phyloP scores from a whole-genome alignment of 495 filamentous ascomycete genomes.

The Saxophila tyrrhenica region DNA sequence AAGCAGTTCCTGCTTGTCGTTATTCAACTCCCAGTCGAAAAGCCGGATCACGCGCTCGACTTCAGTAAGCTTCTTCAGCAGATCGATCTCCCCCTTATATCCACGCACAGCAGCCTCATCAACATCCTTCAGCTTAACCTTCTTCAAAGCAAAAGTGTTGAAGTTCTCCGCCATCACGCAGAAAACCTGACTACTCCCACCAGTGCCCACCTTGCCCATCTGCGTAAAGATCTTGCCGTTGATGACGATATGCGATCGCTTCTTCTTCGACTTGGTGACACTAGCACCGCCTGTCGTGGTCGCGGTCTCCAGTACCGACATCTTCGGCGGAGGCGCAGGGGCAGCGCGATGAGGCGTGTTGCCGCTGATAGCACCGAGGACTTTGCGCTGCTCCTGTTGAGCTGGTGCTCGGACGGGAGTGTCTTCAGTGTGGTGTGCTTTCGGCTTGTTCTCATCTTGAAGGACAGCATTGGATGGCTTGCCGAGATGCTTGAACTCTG shows the following conservation, averaged over 20 bases:
- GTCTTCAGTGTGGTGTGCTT: slow-evolving; percentile 9
- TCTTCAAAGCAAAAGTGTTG: slow-evolving; percentile 86
- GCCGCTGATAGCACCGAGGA: slow-evolving; percentile 57
- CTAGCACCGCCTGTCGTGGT: slow-evolving; percentile 74
- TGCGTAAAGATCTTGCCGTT: slow-evolving; percentile 86
- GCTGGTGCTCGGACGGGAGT: slow-evolving; percentile 20
- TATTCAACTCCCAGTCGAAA: slow-evolving; percentile 87
- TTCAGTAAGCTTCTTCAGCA: slow-evolving; percentile 67
- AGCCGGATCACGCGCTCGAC: slow-evolving; percentile 82
- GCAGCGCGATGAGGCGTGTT: slow-evolving; percentile 55
- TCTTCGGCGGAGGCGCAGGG: slow-evolving; percentile 77
- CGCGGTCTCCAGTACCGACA: slow-evolving; percentile 86
- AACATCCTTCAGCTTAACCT: slow-evolving; percentile 81
- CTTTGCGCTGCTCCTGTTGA: slow-evolving; percentile 43
- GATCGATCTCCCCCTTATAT: slow-evolving; percentile 94
- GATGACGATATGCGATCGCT: slow-evolving; percentile 67
- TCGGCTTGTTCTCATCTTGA: slow-evolving; percentile 19
- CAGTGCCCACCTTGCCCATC: slow-evolving; percentile 79
- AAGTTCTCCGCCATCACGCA: slow-evolving; percentile 94
- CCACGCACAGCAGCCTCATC: slow-evolving; percentile 73
- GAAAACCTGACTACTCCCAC: slow-evolving; percentile 87
- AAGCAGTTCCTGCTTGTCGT: slow-evolving; percentile 72
- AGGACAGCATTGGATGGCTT: slow-evolving; percentile 45
- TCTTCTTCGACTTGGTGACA: slow-evolving; percentile 57
- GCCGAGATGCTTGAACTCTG: slow-evolving; percentile 44